Conservation (phyloP, 495 filamentous ascomycete species). For the Aspergillus hancockii region DNA sequence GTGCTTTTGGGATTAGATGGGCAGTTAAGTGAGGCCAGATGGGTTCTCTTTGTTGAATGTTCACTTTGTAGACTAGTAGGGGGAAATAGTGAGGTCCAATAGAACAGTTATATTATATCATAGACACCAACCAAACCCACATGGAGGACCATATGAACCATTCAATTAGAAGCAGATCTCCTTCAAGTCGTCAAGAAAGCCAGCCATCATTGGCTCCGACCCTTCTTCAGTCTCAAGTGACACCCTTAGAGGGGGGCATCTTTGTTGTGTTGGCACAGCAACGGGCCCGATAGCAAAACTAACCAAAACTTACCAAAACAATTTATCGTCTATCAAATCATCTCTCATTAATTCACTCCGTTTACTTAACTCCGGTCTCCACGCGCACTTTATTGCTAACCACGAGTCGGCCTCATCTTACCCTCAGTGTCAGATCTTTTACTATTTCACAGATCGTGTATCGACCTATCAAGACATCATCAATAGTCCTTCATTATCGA, state of each 20-base stretch:
- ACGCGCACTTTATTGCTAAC: background rate
- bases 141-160: background rate
- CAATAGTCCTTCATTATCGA: background rate
- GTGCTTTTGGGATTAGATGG: background rate
- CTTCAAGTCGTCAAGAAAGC: background rate
- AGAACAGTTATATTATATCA: background rate
- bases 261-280: constrained; percentile 19
- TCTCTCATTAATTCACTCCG: constrained; percentile 2
- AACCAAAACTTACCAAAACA: no score
- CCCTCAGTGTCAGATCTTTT: background rate
- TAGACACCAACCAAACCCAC: background rate
- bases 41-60: background rate
- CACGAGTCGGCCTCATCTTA: background rate
- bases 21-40: background rate
- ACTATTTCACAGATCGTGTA: background rate
- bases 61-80: no score
- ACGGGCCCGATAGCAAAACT: constrained; percentile 8
- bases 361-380: constrained; percentile 10
- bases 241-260: background rate
- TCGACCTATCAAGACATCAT: background rate
- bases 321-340: background rate
- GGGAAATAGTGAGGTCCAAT: no score
- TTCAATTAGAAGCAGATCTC: background rate
- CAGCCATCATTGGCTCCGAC: background rate
- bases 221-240: background rate